A percentile compares a stretch with the other conserved stretches of the same genome.
phyloP scores from a whole-genome alignment of 1,139 yeast species.

The Scheffersomyces cryptocercus region DNA sequence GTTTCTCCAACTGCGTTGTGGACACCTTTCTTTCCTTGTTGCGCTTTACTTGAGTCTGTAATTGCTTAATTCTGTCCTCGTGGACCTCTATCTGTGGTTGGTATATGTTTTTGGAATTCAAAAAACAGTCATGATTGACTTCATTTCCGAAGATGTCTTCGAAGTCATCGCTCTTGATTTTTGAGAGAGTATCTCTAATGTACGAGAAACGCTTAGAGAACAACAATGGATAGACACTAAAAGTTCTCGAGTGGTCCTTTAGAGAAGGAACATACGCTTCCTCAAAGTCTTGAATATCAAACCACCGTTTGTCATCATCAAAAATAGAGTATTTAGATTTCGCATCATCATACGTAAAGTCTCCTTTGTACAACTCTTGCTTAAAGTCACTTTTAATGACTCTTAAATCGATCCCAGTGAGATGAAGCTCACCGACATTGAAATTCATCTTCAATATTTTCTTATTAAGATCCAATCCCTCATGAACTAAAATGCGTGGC shows the following conservation, averaged over 20 bases:
- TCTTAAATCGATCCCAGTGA: constrained; percentile 43
- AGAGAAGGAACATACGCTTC: constrained; percentile 38
- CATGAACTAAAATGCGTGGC: constrained; percentile 32
- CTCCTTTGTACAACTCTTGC: constrained; percentile 25
- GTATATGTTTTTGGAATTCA: constrained; percentile 26
- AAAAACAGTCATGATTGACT: constrained; percentile 32
- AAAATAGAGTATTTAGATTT: constrained; percentile 25
- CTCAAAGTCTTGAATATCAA: constrained; percentile 43
- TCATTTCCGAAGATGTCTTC: constrained; percentile 26
- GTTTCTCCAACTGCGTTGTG: constrained; percentile 13
- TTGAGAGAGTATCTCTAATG: constrained; percentile 28
- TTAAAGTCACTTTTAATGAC: constrained; percentile 32
- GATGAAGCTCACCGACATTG: constrained; percentile 44
- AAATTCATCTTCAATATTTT: constrained; percentile 45
- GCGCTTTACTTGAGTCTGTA: constrained; percentile 21
- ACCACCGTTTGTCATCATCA: constrained; percentile 42
- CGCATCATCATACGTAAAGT: constrained; percentile 8
- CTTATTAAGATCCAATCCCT: constrained; percentile 29
- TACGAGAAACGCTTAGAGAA: constrained; percentile 41
- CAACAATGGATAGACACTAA: constrained; percentile 35
- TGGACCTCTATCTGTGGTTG: constrained; percentile 31
- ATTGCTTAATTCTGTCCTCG: constrained; percentile 27
- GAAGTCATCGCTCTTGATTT: constrained; percentile 10
- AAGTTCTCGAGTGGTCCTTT: constrained; percentile 19
- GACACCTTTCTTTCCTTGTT: constrained; percentile 12